phyloP scores from a whole-genome alignment of 2,329 filamentous ascomycete genomes.

The Ascochyta rabiei region DNA sequence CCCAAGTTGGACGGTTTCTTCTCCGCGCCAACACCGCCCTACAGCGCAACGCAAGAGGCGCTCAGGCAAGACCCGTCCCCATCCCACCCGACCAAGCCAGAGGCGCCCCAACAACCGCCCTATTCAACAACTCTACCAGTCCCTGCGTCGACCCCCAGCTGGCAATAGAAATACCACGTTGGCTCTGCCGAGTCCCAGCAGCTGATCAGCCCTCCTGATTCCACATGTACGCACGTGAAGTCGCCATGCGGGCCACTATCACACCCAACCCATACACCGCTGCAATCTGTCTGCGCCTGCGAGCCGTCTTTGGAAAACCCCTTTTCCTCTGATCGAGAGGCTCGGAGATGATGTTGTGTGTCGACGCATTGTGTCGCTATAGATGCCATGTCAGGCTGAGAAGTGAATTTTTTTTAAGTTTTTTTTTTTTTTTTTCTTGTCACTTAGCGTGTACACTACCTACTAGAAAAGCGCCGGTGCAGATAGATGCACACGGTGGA shows the following conservation, averaged over 20 bases:
- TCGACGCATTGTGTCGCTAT: background rate
- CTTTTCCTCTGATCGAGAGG: background rate
- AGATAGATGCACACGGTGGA: no score
- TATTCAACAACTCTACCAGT: background rate
- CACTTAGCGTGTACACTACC: conserved; percentile 9
- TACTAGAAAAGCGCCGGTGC: no score
- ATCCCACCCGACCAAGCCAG: background rate
- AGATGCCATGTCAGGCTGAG: background rate
- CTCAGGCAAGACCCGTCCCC: background rate
- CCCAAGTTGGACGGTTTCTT: conserved; percentile 24
- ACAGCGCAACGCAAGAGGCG: conserved; percentile 27
- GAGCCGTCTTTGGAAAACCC: background rate
- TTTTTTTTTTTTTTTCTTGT: no score
- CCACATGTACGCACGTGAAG: background rate
- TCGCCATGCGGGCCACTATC: background rate
- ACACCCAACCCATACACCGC: background rate
- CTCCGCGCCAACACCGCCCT: conserved; percentile 31
- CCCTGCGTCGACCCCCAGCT: conserved; percentile 19
- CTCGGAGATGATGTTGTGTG: background rate
- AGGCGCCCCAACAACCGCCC: background rate
- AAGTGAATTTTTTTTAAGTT: no score
- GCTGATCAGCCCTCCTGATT: background rate
- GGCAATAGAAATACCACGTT: conserved; percentile 23
- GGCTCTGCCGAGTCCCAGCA: background rate
- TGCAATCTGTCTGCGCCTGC: background rate